Percentiles rank a stretch among this genome's conserved stretches.
These are phyloP conservation scores for Oryza officinalis DNA, from an alignment of 176 grass and related monocot genomes.

Conservation along the genomic window DNA sequence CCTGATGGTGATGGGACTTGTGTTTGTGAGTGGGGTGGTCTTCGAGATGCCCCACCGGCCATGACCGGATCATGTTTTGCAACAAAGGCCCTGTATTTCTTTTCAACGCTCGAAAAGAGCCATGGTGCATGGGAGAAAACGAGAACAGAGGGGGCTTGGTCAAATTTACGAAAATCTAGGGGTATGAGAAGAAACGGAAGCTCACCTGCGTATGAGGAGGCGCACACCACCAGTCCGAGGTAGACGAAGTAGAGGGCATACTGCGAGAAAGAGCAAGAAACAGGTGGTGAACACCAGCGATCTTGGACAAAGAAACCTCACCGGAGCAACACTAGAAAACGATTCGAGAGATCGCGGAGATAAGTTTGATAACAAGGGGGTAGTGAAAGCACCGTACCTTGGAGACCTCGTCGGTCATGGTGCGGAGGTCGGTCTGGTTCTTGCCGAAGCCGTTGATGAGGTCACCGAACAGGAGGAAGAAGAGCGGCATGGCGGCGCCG, in stretches of 20 bases:
- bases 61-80: constrained; percentile 42
- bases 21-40: constrained; percentile 50
- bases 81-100: neutral
- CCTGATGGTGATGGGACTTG: constrained; percentile 58
- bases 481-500: constrained; percentile 97
- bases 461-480: constrained; percentile 95
- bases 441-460: constrained; percentile 98
- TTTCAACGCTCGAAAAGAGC: neutral
- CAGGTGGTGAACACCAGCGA: neutral
- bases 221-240: constrained; percentile 88
- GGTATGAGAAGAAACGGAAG: constrained; percentile 1
- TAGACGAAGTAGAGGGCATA: constrained; percentile 98
- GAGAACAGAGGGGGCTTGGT: neutral
- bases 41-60: constrained; percentile 51
- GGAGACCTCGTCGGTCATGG: constrained; percentile 96
- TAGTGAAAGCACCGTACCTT: constrained; percentile 48
- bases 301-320: neutral
- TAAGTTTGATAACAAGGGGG: neutral
- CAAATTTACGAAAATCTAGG: neutral
- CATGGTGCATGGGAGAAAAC: neutral
- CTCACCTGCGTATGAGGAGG: constrained; percentile 84
- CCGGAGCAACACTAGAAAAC: neutral
- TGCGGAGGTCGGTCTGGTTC: constrained; percentile 86
- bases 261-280: constrained; percentile 40
- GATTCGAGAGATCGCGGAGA: neutral